These are phyloP conservation scores for Exophiala xenobiotica DNA, from an alignment of 2,329 filamentous ascomycete species.

Conservation along the genomic window DNA sequence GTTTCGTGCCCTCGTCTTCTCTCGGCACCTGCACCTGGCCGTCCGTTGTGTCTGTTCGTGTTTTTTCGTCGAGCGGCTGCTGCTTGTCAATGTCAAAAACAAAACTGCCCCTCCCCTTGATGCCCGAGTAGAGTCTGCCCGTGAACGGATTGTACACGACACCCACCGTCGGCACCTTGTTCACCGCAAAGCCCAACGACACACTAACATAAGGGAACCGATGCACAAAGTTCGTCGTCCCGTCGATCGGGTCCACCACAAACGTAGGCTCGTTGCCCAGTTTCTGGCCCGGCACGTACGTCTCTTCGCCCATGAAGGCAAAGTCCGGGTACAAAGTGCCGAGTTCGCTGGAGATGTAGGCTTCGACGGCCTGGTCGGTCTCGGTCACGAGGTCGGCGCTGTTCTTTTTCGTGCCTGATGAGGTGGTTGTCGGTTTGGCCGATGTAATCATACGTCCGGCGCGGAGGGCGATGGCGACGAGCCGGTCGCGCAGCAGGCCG, in stretches of 20 bases:
- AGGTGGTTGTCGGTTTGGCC: conserved; percentile 40
- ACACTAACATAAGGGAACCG: conserved; percentile 59
- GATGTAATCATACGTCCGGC: conserved; percentile 45
- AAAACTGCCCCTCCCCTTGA: conserved; percentile 56
- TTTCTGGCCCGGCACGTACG: conserved; percentile 55
- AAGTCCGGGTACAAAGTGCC: conserved; percentile 50
- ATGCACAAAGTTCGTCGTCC: conserved; percentile 66
- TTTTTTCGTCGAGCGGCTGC: not conserved
- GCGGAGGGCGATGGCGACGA: conserved; percentile 41
- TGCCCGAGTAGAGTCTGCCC: conserved; percentile 54
- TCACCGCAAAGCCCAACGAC: conserved; percentile 57
- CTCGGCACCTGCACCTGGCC: too few relatives aligned
- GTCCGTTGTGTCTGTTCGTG: too few relatives aligned
- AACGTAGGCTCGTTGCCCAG: conserved; percentile 58
- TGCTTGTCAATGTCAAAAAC: conserved; percentile 36
- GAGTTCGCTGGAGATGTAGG: conserved; percentile 54
- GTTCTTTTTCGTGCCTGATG: conserved; percentile 47
- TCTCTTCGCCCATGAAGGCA: conserved; percentile 60
- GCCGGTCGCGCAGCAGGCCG: conserved; percentile 40
- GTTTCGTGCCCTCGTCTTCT: conserved; percentile 20
- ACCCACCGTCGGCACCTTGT: conserved; percentile 53
- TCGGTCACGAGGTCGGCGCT: conserved; percentile 63
- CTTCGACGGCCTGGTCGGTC: conserved; percentile 62
- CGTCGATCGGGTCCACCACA: conserved; percentile 64
- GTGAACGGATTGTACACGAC: conserved; percentile 64